Evolutionary conservation across 2,329 filamentous ascomycete genomes (phyloP).

Genomic region (Paecilomyces variotii): DNA sequence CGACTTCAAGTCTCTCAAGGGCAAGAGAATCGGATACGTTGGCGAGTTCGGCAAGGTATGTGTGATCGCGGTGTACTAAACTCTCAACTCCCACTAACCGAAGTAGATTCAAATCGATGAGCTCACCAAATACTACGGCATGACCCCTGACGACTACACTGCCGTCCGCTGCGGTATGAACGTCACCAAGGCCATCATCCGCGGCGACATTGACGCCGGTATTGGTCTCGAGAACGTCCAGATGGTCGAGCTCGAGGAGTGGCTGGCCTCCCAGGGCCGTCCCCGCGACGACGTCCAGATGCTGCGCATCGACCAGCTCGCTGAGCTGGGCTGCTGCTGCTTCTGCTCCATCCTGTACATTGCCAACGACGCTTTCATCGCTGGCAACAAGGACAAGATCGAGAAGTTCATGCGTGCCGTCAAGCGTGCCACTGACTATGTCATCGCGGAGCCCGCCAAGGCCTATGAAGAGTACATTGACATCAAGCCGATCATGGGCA

Average conservation of each 20-base stretch:
- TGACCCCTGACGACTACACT: slow-evolving; percentile 64
- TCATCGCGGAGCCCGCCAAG: slow-evolving; percentile 53
- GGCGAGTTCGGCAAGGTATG: slow-evolving; percentile 65
- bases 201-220: slow-evolving; percentile 64
- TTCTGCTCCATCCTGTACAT: slow-evolving; percentile 79
- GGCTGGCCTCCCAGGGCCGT: slow-evolving; percentile 57
- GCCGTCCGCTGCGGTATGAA: slow-evolving; percentile 76
- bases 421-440: slow-evolving; percentile 66
- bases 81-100: not conserved
- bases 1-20: slow-evolving; percentile 67
- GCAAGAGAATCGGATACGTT: slow-evolving; percentile 71
- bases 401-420: slow-evolving; percentile 62
- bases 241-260: slow-evolving; percentile 74
- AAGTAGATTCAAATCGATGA: slow-evolving; percentile 70
- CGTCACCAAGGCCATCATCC: slow-evolving; percentile 67
- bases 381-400: slow-evolving; percentile 58
- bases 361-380: slow-evolving; percentile 63
- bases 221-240: slow-evolving; percentile 75
- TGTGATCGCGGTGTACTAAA: not conserved
- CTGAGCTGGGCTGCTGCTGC: slow-evolving; percentile 73
- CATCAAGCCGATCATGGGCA: slow-evolving; percentile 64
- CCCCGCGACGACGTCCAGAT: slow-evolving; percentile 64
- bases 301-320: slow-evolving; percentile 73
- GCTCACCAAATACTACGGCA: slow-evolving; percentile 68
- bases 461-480: slow-evolving; percentile 64